These are phyloP conservation scores for Exophiala mesophila DNA, from an alignment of 2,329 filamentous ascomycete genomes.

Conservation along the genomic window DNA sequence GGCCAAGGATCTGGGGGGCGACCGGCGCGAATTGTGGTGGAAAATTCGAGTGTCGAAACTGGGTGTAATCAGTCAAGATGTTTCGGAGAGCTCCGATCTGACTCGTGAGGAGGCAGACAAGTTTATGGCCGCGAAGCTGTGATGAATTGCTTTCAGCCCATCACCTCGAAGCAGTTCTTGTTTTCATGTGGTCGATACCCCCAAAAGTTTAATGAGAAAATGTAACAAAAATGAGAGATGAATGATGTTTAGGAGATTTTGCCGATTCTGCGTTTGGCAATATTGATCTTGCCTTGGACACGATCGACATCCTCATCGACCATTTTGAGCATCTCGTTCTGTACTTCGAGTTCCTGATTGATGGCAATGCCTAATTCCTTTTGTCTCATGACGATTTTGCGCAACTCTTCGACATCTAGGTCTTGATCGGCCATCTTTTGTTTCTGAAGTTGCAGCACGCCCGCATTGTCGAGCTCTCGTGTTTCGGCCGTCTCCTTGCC, in stretches of 20 bases:
- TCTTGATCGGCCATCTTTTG: constrained; percentile 61
- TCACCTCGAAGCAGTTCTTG: background rate
- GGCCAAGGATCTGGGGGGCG: constrained; percentile 65
- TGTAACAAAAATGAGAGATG: background rate
- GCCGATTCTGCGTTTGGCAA: constrained; percentile 44
- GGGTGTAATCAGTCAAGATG: constrained; percentile 56
- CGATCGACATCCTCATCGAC: constrained; percentile 55
- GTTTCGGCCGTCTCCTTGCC: constrained; percentile 57
- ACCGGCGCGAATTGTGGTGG: constrained; percentile 79
- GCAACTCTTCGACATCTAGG: constrained; percentile 53
- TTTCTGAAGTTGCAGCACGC: constrained; percentile 58
- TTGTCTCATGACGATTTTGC: constrained; percentile 55
- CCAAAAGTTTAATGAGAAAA: background rate
- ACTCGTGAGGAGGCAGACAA: constrained; percentile 10
- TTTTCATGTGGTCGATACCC: background rate
- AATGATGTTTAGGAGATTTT: constrained; percentile 43
- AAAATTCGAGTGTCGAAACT: constrained; percentile 61
- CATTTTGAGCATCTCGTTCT: constrained; percentile 56
- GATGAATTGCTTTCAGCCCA: background rate
- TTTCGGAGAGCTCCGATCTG: constrained; percentile 6
- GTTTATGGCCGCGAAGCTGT: constrained; percentile 12
- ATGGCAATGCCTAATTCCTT: constrained; percentile 59
- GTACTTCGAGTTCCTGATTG: constrained; percentile 57
- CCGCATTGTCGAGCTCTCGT: constrained; percentile 59
- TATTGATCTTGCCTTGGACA: constrained; percentile 42